Conservation (phyloP, 176 grass and related monocot species). For the Bothriochloa decipiens region DNA sequence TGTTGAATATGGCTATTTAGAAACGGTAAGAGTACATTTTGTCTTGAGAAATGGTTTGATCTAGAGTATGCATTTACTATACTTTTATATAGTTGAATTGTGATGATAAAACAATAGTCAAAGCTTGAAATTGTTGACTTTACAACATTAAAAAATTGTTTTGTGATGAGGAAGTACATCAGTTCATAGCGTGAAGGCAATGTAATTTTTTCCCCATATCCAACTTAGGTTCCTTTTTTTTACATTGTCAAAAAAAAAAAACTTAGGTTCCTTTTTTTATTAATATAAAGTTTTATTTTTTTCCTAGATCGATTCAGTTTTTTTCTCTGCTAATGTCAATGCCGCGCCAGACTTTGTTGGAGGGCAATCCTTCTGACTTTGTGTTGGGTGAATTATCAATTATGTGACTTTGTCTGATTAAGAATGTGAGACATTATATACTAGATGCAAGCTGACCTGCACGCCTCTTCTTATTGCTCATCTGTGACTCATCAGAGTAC, state of each 20-base stretch:
- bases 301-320: background rate
- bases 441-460: background rate
- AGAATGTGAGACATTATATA: background rate
- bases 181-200: background rate
- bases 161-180: background rate
- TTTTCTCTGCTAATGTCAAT: background rate
- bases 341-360: background rate
- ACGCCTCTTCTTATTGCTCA: background rate
- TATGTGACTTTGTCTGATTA: constrained; percentile 6
- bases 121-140: background rate
- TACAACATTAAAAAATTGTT: background rate
- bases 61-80: background rate
- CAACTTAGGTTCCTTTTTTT: background rate
- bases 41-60: background rate
- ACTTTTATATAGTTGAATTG: background rate
- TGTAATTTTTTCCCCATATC: background rate
- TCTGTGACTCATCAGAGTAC: background rate
- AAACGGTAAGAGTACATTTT: background rate
- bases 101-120: background rate
- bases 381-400: constrained; percentile 21
- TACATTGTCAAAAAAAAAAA: too few species aligned
- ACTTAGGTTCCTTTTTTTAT: background rate
- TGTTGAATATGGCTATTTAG: background rate
- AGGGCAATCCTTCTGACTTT: background rate
- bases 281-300: background rate